phyloP scores from a whole-genome alignment of 73 alveolate species.

The Tetrahymena thermophila region DNA sequence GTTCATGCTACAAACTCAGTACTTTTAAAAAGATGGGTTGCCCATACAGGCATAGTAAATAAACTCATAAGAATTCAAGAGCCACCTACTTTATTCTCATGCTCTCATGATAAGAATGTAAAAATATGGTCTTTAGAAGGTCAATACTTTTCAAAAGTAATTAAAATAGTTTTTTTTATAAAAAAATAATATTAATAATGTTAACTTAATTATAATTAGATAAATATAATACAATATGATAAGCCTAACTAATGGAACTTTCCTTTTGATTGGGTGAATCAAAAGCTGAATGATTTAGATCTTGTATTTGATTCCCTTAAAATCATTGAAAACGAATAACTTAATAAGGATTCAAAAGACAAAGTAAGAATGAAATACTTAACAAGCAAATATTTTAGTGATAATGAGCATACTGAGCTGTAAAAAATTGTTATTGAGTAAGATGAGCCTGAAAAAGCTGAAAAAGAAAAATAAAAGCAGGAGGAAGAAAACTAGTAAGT shows the following conservation, averaged over 20 bases:
- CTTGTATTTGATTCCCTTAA: conserved; percentile 56
- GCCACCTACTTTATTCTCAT: conserved; percentile 55
- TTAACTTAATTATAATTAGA: conserved; percentile 48
- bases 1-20: conserved; percentile 8
- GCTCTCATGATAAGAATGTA: conserved; percentile 47
- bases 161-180: background rate
- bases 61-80: conserved; percentile 44
- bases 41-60: conserved; percentile 47
- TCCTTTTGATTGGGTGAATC: conserved; percentile 78
- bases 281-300: conserved; percentile 58
- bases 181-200: background rate
- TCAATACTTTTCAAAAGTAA: conserved; percentile 11
- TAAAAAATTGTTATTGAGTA: conserved; percentile 13
- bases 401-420: conserved; percentile 18
- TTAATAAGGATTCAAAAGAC: background rate
- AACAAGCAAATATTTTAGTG: conserved; percentile 14
- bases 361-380: conserved; percentile 12
- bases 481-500: background rate
- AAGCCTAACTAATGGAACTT: conserved; percentile 62
- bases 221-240: conserved; percentile 48
- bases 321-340: conserved; percentile 49
- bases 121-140: conserved; percentile 61
- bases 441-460: background rate
- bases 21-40: conserved; percentile 57
- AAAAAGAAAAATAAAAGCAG: background rate